Evolutionary conservation across 768 basidiomycete species (phyloP).

Genomic region (Pisolithus marmoratus): DNA sequence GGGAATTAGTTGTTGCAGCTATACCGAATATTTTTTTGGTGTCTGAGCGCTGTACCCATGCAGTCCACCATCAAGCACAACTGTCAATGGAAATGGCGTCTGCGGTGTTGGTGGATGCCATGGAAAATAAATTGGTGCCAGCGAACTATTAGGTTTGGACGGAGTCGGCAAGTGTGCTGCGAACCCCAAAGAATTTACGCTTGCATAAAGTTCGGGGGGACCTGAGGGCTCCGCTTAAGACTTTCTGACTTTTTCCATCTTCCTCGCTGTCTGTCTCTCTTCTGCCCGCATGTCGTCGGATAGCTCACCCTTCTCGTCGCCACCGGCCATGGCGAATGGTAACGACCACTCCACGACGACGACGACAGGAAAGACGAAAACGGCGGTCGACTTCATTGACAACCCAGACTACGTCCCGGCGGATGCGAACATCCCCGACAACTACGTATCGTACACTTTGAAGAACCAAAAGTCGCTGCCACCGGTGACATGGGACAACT

Average conservation of each 20-base stretch:
- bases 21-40: neutral
- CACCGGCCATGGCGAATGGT: conserved; percentile 10
- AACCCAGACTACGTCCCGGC: conserved; percentile 31
- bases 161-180: neutral
- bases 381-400: conserved; percentile 13
- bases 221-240: neutral
- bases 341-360: neutral
- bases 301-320: conserved; percentile 14
- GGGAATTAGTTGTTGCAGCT: neutral
- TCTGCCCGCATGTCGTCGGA: conserved; percentile 18
- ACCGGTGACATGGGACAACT: conserved; percentile 57
- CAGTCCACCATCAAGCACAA: neutral
- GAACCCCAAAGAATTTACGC: conserved; percentile 31
- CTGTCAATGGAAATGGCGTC: neutral
- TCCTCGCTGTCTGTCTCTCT: neutral
- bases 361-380: conserved; percentile 1
- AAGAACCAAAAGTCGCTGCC: conserved; percentile 63
- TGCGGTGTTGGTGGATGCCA: neutral
- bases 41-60: neutral
- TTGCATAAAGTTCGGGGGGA: conserved; percentile 17
- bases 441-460: conserved; percentile 76
- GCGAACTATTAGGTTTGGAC: neutral
- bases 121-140: neutral
- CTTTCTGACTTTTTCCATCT: conserved; percentile 16
- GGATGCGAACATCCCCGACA: conserved; percentile 68